Conservation (phyloP, 1,139 yeast species). For the Sugiyamaella pinicola region DNA sequence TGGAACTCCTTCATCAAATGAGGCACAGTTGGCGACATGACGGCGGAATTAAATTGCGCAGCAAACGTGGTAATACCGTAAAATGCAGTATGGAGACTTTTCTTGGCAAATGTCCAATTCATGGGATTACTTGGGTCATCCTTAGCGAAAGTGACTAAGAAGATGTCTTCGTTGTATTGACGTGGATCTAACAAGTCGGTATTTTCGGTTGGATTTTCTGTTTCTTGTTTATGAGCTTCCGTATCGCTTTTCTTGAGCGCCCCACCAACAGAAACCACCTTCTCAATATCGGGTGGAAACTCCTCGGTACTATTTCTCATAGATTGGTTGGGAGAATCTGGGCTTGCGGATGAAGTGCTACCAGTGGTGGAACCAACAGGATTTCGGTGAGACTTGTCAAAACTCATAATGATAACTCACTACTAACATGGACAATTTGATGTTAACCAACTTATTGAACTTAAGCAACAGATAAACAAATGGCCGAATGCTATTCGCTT, state of each 20-base stretch:
- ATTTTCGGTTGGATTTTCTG: too few species aligned
- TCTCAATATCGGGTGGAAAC: slow-evolving; percentile 12
- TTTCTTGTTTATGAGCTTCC: not conserved
- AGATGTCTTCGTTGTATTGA: slow-evolving; percentile 13
- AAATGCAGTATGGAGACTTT: slow-evolving; percentile 45
- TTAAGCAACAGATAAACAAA: too few species aligned
- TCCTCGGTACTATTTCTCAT: slow-evolving; percentile 8
- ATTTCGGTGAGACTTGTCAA: not conserved
- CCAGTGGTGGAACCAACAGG: not conserved
- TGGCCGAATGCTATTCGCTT: too few species aligned
- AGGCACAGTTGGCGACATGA: slow-evolving; percentile 50
- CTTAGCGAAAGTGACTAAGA: slow-evolving; percentile 25
- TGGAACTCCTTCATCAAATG: slow-evolving; percentile 51
- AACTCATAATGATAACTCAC: not conserved
- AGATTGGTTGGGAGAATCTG: slow-evolving; percentile 7
- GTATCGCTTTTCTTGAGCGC: not conserved
- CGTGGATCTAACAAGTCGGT: slow-evolving; percentile 11
- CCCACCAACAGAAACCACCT: slow-evolving; percentile 1
- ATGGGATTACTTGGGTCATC: slow-evolving; percentile 37
- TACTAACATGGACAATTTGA: too few species aligned
- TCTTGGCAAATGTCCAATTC: slow-evolving; percentile 45
- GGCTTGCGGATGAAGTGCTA: too few species aligned
- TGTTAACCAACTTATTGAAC: too few species aligned
- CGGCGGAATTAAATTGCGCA: slow-evolving; percentile 50
- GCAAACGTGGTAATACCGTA: slow-evolving; percentile 49